Evolutionary conservation across 1,284 basidiomycete species (phyloP).

Genomic region (Kwoniella shivajii): DNA sequence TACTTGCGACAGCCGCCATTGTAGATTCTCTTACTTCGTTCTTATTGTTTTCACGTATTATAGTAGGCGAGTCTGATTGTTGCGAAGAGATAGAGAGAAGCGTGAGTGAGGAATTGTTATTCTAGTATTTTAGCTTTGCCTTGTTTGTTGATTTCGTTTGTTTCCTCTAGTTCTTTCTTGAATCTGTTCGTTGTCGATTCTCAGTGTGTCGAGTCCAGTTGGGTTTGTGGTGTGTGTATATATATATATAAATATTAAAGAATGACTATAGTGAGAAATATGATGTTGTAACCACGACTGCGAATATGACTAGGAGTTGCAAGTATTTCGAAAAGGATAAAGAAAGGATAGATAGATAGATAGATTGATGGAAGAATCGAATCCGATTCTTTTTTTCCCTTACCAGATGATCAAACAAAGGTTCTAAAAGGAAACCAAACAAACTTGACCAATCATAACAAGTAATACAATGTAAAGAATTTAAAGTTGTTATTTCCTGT

Average conservation of each 20-base stretch:
- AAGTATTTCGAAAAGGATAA: background rate
- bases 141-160: background rate
- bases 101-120: too few species aligned
- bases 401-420: too few species aligned
- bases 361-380: too few species aligned
- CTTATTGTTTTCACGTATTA: background rate
- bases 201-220: conserved; percentile 24
- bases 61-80: background rate
- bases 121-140: too few species aligned
- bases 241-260: conserved; percentile 11
- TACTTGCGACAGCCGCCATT: conserved; percentile 12
- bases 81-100: too few species aligned
- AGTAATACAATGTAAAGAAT: background rate
- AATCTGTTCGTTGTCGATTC: background rate
- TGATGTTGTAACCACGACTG: background rate
- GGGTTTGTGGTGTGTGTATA: too few species aligned
- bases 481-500: background rate
- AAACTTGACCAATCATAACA: conserved; percentile 6
- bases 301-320: background rate
- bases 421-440: background rate
- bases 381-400: too few species aligned
- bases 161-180: background rate
- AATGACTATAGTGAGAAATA: conserved; percentile 19
- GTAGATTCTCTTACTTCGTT: background rate
- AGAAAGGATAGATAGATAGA: background rate